A percentile compares a stretch with the other conserved stretches of the same genome.
phyloP scores from a whole-genome alignment of 2,329 filamentous ascomycete genomes.

The Aspergillus felis region DNA sequence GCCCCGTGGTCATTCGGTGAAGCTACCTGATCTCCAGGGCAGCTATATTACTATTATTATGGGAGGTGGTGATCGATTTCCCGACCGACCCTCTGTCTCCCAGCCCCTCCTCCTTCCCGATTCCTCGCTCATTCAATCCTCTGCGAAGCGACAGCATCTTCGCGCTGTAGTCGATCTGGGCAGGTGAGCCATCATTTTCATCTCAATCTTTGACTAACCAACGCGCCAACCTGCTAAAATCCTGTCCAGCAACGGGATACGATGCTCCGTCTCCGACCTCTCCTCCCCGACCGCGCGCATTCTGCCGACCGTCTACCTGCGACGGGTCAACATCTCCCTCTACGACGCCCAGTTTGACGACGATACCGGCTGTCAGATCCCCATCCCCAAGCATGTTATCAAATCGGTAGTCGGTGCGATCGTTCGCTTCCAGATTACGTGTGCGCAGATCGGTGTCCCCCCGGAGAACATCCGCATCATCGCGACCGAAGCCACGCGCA shows the following conservation, averaged over 20 bases:
- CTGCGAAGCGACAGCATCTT: conserved; percentile 11
- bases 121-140: not conserved
- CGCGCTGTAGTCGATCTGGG: conserved; percentile 36
- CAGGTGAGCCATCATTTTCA: conserved; percentile 24
- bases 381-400: conserved; percentile 60
- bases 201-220: not conserved
- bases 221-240: not conserved
- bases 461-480: conserved; percentile 63
- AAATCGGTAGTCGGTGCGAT: conserved; percentile 61
- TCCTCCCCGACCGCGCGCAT: conserved; percentile 67
- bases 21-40: not conserved
- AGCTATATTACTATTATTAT: not conserved
- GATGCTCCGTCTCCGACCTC: conserved; percentile 81
- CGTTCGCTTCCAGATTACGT: conserved; percentile 66
- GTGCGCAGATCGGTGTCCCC: conserved; percentile 63
- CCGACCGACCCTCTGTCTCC: not conserved
- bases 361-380: conserved; percentile 39
- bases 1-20: no score
- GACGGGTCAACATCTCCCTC: conserved; percentile 74
- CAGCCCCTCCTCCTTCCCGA: not conserved
- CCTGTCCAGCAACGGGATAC: conserved; percentile 69
- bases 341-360: conserved; percentile 65
- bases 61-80: not conserved
- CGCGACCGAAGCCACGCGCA: conserved; percentile 85
- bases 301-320: conserved; percentile 70